These are phyloP conservation scores for Cystofilobasidium bisporidii DNA, from an alignment of 768 basidiomycete genomes.

Conservation along the genomic window DNA sequence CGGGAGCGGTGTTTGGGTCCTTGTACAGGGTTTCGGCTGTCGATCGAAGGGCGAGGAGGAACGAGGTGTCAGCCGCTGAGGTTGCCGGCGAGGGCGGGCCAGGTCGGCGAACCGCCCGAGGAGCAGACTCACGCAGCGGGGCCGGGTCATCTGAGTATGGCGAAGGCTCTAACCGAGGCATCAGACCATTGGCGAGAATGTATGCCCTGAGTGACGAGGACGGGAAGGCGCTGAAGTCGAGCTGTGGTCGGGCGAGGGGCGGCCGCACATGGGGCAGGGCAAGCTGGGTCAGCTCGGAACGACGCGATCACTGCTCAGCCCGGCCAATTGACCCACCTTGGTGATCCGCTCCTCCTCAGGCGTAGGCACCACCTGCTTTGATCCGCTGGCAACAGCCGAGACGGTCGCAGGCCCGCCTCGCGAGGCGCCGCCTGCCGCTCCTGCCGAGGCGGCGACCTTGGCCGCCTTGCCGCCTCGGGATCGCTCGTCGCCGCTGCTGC, in stretches of 20 bases:
- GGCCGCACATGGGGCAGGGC: not conserved
- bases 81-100: not conserved
- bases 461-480: conserved; percentile 8
- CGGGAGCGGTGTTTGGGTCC: not conserved
- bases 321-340: conserved; percentile 7
- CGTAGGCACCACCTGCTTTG: not conserved
- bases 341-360: conserved; percentile 1
- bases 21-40: conserved; percentile 19
- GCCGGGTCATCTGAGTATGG: conserved; percentile 20
- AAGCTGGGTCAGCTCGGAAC: not conserved
- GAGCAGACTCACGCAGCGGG: conserved; percentile 23
- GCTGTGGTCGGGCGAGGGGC: not conserved
- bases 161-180: conserved; percentile 15
- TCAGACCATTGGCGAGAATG: conserved; percentile 12
- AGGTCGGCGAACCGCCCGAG: not conserved
- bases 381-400: not conserved
- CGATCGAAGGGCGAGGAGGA: not conserved
- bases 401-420: not conserved
- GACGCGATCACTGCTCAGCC: too few relatives aligned
- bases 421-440: not conserved
- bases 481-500: conserved; percentile 13
- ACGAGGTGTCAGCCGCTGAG: not conserved
- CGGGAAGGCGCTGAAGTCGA: conserved; percentile 24
- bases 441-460: conserved; percentile 9
- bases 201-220: conserved; percentile 2